Conservation (phyloP, 208 protist genomes). For the Wallacemonas sp. region DNA sequence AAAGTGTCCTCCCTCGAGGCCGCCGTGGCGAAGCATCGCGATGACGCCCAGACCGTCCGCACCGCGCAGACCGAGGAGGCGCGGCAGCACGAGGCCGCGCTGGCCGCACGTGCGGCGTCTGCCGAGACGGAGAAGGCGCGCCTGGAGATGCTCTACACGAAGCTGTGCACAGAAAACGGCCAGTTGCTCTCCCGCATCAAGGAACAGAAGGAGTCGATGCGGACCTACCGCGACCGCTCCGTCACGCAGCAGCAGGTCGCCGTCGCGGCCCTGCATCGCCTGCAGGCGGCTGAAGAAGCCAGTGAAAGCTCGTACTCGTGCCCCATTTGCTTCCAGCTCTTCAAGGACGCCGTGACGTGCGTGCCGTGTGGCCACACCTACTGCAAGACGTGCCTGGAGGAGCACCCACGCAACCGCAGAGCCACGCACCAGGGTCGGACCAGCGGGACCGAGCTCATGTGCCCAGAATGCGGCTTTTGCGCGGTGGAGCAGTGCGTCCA, state of each 20-base stretch:
- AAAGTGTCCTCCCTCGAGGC: too few species aligned
- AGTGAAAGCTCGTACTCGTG: conserved; percentile 80
- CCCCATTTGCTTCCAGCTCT: conserved; percentile 64
- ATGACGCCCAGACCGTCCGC: too few species aligned
- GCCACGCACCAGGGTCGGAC: background rate
- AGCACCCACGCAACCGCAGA: conserved; percentile 43
- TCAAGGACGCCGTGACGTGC: conserved; percentile 57
- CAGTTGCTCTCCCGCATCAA: background rate
- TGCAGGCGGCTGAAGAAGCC: conserved; percentile 74
- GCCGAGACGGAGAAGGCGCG: conserved; percentile 13
- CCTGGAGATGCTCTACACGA: conserved; percentile 2
- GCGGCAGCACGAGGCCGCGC: too few species aligned
- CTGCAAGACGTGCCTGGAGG: conserved; percentile 63
- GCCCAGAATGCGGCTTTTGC: conserved; percentile 38
- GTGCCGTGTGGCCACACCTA: conserved; percentile 89
- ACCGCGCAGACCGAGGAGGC: too few species aligned
- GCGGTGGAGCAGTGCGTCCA: conserved; percentile 21
- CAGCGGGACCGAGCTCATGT: conserved; percentile 21
- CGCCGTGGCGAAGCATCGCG: background rate
- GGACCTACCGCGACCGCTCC: background rate
- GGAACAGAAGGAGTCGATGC: conserved; percentile 14
- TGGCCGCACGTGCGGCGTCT: background rate
- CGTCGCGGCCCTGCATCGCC: conserved; percentile 40
- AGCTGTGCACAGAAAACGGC: background rate
- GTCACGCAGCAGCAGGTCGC: conserved; percentile 23